Percentiles rank a stretch among this genome's conserved stretches.
Conservation (phyloP, 2,329 filamentous ascomycete genomes). For the Penicillium corylophilum region DNA sequence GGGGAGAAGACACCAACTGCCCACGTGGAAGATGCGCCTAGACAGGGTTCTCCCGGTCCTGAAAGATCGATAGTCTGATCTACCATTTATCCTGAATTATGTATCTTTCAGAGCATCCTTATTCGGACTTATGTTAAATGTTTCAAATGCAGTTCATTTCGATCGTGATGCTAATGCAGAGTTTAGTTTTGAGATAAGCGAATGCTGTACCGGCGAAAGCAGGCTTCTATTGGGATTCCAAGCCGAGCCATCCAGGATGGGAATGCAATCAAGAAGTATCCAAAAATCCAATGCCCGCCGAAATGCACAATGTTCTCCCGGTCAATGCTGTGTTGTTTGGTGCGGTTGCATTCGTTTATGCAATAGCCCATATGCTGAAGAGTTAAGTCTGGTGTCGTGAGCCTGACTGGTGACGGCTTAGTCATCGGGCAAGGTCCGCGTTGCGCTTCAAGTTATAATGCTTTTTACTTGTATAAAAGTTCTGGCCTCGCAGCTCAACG, state of each 20-base stretch:
- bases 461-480: neutral
- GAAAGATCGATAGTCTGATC: neutral
- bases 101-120: neutral
- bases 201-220: constrained; percentile 1
- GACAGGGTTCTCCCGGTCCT: neutral
- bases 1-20: neutral
- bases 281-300: neutral
- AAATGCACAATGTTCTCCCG: neutral
- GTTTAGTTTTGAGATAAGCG: constrained; percentile 10
- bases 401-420: neutral
- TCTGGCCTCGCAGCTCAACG: neutral
- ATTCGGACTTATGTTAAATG: neutral
- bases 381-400: neutral
- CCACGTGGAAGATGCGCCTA: constrained; percentile 7
- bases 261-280: neutral
- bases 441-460: neutral
- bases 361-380: neutral
- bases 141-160: constrained; percentile 3
- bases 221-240: neutral
- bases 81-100: neutral
- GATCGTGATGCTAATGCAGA: constrained; percentile 12
- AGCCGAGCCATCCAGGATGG: neutral
- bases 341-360: neutral
- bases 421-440: neutral
- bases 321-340: neutral